Evolutionary conservation across 140 eudicot species (phyloP), one percentile per base, ranked within the genome.

Genomic region (Oenanthe javanica): DNA sequence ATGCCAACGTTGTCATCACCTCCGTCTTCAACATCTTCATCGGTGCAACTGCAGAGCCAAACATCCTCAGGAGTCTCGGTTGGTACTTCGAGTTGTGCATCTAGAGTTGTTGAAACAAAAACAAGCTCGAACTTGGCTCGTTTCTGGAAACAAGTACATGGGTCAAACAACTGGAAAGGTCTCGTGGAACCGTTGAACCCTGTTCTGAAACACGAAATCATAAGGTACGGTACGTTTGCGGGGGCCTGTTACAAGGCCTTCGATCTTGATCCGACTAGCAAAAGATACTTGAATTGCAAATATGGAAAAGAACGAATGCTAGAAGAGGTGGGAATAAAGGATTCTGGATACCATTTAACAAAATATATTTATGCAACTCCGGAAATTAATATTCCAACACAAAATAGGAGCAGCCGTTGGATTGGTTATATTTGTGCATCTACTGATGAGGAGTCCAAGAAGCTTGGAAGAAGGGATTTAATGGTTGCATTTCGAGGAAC

Each of bases 341-440:
- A 80, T 31, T 88, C 86, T 0, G 95, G 90, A 7, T 90, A 90
- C 12, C 84, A 86, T 48, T 89, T 90, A 38, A 90, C 92, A 0
- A 90, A 90, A 42, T 90, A 88, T 42, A 90, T 90, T 14, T 90
- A 90, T 50, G 92, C 86, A 27, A 88, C 95, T 0, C 86, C 95
- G 19, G 82, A 84, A 61, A 79, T 87, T 77, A 81, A 46, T 74
- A 77, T 83, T 67, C 87, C 86, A 2, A 81, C 83, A 61, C 91
- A 83, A 23, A 79, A 76, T 52, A 82, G 79, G 7, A 36, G 81
- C 59, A 87, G 88, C 46, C 80, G 87, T 16, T 57, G 66, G 66
- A 57, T 57, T 57, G 66, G 66, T 13, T 57, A 57, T 57, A 19
- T 57, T 5, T 18, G n/a, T 10, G 66, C 13, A 15, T 57, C 66